phyloP scores from a whole-genome alignment of 495 filamentous ascomycete species.

The Xylaria intraflava region DNA sequence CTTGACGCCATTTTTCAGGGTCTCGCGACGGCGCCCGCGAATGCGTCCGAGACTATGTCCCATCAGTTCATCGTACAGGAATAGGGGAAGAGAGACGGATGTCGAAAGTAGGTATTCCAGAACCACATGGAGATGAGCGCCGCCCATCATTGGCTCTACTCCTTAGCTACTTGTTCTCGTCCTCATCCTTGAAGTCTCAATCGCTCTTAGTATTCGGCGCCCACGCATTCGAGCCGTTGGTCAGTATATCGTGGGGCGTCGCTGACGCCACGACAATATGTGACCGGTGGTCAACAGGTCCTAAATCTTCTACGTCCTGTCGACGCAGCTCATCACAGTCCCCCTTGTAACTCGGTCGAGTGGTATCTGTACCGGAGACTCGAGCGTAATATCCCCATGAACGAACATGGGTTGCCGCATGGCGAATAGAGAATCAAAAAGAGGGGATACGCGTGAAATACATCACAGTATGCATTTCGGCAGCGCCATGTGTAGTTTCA shows the following conservation, averaged over 20 bases:
- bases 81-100: conserved; percentile 48
- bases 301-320: conserved; percentile 66
- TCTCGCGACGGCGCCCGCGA: conserved; percentile 68
- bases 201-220: conserved; percentile 57
- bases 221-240: conserved; percentile 52
- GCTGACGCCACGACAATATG: conserved; percentile 59
- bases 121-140: conserved; percentile 31
- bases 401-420: conserved; percentile 63
- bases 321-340: conserved; percentile 58
- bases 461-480: conserved; percentile 65
- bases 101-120: conserved; percentile 30
- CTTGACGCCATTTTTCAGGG: conserved; percentile 79
- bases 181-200: conserved; percentile 51
- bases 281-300: conserved; percentile 69
- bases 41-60: conserved; percentile 57
- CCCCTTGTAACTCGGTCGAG: conserved; percentile 56
- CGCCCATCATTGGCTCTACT: conserved; percentile 47
- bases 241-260: conserved; percentile 49
- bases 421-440: conserved; percentile 42
- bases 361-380: conserved; percentile 66
- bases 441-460: conserved; percentile 56
- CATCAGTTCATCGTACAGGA: conserved; percentile 61
- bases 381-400: conserved; percentile 60
- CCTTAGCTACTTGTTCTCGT: conserved; percentile 46
- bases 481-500: conserved; percentile 59